A percentile compares a stretch with the other conserved stretches of the same genome.
These are phyloP conservation scores for Kickxella alabastrina DNA, from an alignment of 192 early-diverging fungal species.

Conservation along the genomic window DNA sequence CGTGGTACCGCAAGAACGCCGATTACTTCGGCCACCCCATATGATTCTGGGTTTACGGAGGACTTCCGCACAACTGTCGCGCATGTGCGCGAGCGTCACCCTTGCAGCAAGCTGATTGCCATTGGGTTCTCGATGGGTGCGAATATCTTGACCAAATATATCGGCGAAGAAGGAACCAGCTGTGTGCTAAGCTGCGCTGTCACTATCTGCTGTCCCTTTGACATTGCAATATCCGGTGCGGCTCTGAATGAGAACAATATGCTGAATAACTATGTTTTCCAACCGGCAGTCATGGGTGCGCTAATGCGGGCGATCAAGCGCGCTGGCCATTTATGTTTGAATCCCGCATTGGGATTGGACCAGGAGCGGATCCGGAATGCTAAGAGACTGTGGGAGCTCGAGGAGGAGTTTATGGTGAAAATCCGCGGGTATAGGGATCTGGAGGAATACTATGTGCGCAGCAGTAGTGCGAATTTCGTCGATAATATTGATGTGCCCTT, in stretches of 20 bases:
- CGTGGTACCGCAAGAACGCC: constrained; percentile 81
- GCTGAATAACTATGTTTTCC: constrained; percentile 58
- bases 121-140: constrained; percentile 90
- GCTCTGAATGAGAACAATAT: constrained; percentile 53
- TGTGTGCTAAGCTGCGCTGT: constrained; percentile 70
- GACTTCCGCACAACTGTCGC: constrained; percentile 52
- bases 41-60: constrained; percentile 72
- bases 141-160: constrained; percentile 85
- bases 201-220: constrained; percentile 82
- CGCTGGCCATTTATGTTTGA: constrained; percentile 35
- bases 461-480: constrained; percentile 55
- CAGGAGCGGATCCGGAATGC: constrained; percentile 50
- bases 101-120: constrained; percentile 61
- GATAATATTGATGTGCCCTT: constrained; percentile 67
- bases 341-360: constrained; percentile 44
- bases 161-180: constrained; percentile 70
- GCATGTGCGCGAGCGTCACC: constrained; percentile 36
- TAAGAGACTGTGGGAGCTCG: constrained; percentile 74
- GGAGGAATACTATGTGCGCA: constrained; percentile 69
- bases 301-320: constrained; percentile 50
- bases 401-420: constrained; percentile 64
- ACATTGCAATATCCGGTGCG: constrained; percentile 55
- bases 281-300: constrained; percentile 52
- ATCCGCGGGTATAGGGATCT: constrained; percentile 71
- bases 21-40: constrained; percentile 71